Percentiles rank a stretch among this genome's conserved stretches.
Evolutionary conservation across 306 rosid species (phyloP).

Genomic region (Bauhinia variegata): DNA sequence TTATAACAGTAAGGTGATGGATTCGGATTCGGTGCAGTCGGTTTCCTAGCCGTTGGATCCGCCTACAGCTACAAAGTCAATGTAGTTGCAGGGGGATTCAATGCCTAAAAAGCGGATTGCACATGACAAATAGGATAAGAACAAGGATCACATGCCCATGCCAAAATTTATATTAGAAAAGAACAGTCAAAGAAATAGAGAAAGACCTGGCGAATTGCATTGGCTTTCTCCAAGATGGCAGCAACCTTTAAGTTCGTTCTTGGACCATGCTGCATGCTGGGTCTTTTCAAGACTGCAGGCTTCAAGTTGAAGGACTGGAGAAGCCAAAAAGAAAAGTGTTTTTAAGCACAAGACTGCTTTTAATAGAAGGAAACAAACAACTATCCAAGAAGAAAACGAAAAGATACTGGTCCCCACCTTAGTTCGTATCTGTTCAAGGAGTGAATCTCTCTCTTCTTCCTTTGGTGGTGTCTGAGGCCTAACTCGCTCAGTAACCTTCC

Average conservation of each 20-base stretch:
- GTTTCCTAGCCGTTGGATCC: no score
- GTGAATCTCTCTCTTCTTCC: constrained; percentile 79
- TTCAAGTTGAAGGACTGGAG: constrained; percentile 91
- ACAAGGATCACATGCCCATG: neutral
- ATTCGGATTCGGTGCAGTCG: no score
- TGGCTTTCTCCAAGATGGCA: constrained; percentile 91
- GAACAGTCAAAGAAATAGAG: constrained; percentile 34
- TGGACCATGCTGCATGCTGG: constrained; percentile 73
- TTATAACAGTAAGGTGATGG: no score
- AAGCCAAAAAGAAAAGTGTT: constrained; percentile 1
- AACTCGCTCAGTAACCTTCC: constrained; percentile 77
- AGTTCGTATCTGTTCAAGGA: constrained; percentile 80
- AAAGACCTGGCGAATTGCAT: constrained; percentile 86
- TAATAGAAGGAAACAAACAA: constrained; percentile 24
- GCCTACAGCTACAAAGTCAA: no score
- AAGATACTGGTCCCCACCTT: constrained; percentile 60
- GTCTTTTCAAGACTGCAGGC: constrained; percentile 66
- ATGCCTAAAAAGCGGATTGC: no score
- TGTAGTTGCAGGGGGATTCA: no score
- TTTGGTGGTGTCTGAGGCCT: constrained; percentile 67
- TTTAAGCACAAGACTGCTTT: constrained; percentile 20
- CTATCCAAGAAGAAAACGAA: constrained; percentile 24
- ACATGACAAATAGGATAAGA: neutral
- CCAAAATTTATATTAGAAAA: neutral
- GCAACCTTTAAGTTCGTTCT: constrained; percentile 85